Base-by-base conservation (phyloP, 257 asterid species). In the Solanum paucissectum region DNA sequence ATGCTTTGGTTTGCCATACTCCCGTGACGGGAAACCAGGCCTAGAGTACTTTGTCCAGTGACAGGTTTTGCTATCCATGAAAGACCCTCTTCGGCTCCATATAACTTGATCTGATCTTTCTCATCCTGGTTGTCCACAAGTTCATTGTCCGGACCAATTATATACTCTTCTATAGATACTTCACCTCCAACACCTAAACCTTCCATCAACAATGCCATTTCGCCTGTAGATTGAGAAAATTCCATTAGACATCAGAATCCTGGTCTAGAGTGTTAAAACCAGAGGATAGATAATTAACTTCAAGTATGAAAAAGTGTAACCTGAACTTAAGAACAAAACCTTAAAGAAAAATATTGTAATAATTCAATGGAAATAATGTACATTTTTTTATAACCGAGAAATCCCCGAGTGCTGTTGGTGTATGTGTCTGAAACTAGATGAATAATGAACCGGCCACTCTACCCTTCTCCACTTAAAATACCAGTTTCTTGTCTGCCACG, bases 11-110 rank as follows among this genome's bases (percentile, higher is more conserved):
- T 93, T 29, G 94, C 91, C 90, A 93, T 58, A 92, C 99, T 97
- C 62, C 99, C 99, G 0, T 94, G 95, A 42, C 97, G 98, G 33
- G 99, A 95, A 46, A 79, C 91, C 88, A 92, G 86, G 37, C 94
- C 95, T 7, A 97, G 94, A 40, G 94, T 91, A 82, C 98, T 94
- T 88, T 91, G 98, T 8, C 98, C 98, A 18, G 88, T 90, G 5
- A 94, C 97, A 5, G 99, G 98, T 86, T 94, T 95, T 58, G 99
- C 99, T n/a, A 96, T 88, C 98, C 98, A 97, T 32, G 99, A 97
- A 83, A 92, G 98, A 76, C 99, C 99, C 88, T 93, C 99, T 89
- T 95, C 98, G 23, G 99, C 98, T 4, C 99, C 99, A 34, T 96
- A 95, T 71, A 97, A 88, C 89, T 93, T 96, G 90, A 97, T 94